Evolutionary conservation across 2,329 filamentous ascomycete species (phyloP), one percentile per base, ranked within the genome.

Genomic region (Pestalotiopsis sp.): DNA sequence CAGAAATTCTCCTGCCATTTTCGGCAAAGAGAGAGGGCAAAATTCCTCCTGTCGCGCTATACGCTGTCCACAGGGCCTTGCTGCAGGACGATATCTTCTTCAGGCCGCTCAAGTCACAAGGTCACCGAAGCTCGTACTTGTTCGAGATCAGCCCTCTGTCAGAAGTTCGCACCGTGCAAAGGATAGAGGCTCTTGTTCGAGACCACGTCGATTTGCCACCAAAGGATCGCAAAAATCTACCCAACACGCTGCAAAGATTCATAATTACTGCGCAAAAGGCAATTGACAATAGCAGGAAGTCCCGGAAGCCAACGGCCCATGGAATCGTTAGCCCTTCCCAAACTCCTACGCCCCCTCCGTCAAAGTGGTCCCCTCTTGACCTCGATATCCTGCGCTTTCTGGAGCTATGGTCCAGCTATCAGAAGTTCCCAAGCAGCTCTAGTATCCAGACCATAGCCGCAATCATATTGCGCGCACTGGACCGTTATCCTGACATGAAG

Each of bases 1-100:
- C 87, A 5, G 79, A 83, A 20, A 73, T 79, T 23, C 72, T 88
- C 23, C 78, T 87, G 12, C 79, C 81, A 2, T 69, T 74, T 9
- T 73, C 77, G 11, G 73, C 80, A 52, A 82, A 80, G 68, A 69
- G 71, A 1, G 76, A 78, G 25, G 78, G 77, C 1, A 79, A 78
- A 11, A 85, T 85, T 66, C 80, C 84, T 0, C 71, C 84, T 1
- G 74, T 83, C 36, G 84, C 86, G 9, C 79, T 94, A 4, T 92
- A 93, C 74, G 92, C 93, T 3, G 88, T 94, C 6, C 91, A 94
- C 72, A 87, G 87, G 68, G 86, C 90, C 9, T 77, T 95, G 7
- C 77, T 85, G 27, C 82, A 85, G 56, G 86, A 90, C 69, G 88
- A 90, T 9, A 83, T 89, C 66, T 87, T 84, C 36, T 93, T 94